Conservation (phyloP, 805 yeast genomes). For the Yarrowia osloensis region DNA sequence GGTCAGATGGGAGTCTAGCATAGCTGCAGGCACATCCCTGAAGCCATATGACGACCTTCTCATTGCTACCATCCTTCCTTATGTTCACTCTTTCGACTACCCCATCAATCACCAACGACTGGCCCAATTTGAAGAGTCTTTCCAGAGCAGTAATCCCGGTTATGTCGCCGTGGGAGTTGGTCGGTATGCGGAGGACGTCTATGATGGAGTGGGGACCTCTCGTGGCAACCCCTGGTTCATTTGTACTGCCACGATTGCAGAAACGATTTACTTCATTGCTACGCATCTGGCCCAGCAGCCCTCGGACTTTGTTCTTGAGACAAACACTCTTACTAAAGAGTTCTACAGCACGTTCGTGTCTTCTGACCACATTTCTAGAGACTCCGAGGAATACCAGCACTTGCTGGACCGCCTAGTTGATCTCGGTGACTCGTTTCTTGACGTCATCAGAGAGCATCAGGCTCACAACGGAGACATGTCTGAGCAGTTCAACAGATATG, state of each 20-base stretch:
- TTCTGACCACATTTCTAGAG: conserved; percentile 38
- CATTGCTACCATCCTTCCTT: conserved; percentile 52
- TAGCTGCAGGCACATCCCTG: neutral
- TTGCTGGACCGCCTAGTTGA: conserved; percentile 37
- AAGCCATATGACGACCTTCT: conserved; percentile 36
- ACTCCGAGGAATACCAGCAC: conserved; percentile 30
- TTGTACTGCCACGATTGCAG: conserved; percentile 44
- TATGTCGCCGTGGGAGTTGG: conserved; percentile 51
- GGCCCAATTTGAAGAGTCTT: conserved; percentile 29
- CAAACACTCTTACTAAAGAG: conserved; percentile 28
- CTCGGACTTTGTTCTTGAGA: conserved; percentile 32
- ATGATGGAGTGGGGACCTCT: conserved; percentile 69
- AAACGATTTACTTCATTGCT: conserved; percentile 40
- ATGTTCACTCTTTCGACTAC: conserved; percentile 67
- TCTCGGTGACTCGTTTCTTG: conserved; percentile 54
- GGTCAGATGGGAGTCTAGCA: neutral
- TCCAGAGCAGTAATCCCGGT: conserved; percentile 30
- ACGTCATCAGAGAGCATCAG: conserved; percentile 49
- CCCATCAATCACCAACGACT: conserved; percentile 55
- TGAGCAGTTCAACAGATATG: conserved; percentile 81
- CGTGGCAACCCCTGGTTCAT: conserved; percentile 96
- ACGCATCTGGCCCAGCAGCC: conserved; percentile 36
- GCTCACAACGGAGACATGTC: conserved; percentile 73
- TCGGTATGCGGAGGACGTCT: conserved; percentile 89
- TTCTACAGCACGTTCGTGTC: conserved; percentile 34